These are phyloP conservation scores for Mimosa pudica DNA, from an alignment of 306 rosid genomes.

Conservation along the genomic window DNA sequence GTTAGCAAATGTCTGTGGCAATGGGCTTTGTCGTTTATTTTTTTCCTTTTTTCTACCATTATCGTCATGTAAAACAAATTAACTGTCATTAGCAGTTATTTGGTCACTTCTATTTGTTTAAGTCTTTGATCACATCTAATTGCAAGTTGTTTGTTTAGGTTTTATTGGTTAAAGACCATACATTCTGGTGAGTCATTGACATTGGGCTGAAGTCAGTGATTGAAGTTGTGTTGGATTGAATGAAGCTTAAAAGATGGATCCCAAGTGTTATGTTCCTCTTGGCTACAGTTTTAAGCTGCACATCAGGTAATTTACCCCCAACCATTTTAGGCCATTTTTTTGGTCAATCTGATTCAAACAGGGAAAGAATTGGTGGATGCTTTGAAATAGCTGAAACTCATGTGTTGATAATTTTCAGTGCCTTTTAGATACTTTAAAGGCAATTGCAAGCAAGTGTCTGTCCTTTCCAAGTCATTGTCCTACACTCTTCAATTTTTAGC, in stretches of 20 bases:
- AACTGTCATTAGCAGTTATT: not conserved
- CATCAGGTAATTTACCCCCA: slow-evolving; percentile 53
- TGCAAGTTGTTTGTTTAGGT: slow-evolving; percentile 22
- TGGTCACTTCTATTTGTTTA: not conserved
- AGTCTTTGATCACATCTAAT: slow-evolving; percentile 30
- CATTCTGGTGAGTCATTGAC: slow-evolving; percentile 5
- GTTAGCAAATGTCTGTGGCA: not conserved
- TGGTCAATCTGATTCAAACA: not conserved
- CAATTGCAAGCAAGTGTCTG: not conserved
- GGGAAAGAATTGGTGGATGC: not conserved
- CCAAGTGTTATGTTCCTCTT: slow-evolving; percentile 56
- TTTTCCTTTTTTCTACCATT: not conserved
- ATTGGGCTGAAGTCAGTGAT: slow-evolving; percentile 35
- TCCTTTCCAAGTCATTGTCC: not conserved
- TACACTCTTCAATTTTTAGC: not conserved
- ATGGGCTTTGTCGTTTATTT: not conserved
- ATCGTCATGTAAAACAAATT: not conserved
- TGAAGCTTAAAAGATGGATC: slow-evolving; percentile 55
- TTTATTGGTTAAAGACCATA: slow-evolving; percentile 39
- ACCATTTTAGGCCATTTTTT: not conserved
- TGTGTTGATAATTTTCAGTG: not conserved
- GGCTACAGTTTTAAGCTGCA: slow-evolving; percentile 47
- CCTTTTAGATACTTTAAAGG: not conserved
- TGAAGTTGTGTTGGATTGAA: slow-evolving; percentile 44
- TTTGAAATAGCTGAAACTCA: not conserved